phyloP scores from a whole-genome alignment of 345 rosid species.

The Sonneratia caseolaris region DNA sequence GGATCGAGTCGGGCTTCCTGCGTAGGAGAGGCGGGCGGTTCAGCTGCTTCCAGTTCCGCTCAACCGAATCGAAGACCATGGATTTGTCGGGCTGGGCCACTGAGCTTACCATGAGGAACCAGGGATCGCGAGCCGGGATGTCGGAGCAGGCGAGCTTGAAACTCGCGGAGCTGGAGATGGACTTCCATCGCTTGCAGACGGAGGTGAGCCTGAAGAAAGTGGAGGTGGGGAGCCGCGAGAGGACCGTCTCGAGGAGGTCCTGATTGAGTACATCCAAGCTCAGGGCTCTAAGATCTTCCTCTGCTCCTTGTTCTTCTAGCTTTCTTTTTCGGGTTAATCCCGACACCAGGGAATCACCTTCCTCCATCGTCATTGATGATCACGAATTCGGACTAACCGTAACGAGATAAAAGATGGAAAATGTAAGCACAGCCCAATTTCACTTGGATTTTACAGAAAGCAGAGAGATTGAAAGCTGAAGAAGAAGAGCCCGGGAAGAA shows the following conservation, averaged over 20 bases:
- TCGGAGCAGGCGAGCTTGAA: constrained; percentile 74
- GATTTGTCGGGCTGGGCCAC: constrained; percentile 26
- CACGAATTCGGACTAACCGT: constrained; percentile 10
- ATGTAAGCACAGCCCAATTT: not conserved
- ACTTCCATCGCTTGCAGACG: constrained; percentile 88
- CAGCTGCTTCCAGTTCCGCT: constrained; percentile 55
- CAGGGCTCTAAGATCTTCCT: constrained; percentile 14
- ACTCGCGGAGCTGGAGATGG: constrained; percentile 45
- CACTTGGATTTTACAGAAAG: not conserved
- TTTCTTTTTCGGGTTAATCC: constrained; percentile 49
- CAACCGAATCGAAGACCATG: constrained; percentile 53
- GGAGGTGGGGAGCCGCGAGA: constrained; percentile 79
- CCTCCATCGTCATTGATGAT: constrained; percentile 24
- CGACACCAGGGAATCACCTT: constrained; percentile 6
- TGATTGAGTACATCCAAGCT: constrained; percentile 61
- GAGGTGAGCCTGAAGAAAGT: constrained; percentile 50
- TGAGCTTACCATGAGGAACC: constrained; percentile 67
- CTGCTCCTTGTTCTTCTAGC: constrained; percentile 22
- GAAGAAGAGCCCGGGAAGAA: not conserved
- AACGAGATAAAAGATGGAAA: not conserved
- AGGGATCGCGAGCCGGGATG: constrained; percentile 63
- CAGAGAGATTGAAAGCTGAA: not conserved
- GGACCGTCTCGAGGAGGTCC: constrained; percentile 72
- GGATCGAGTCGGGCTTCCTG: constrained; percentile 26
- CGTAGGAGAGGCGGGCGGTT: constrained; percentile 18